Conservation (phyloP, 2,329 filamentous ascomycete species). For the Conoideocrella luteorostrata region DNA sequence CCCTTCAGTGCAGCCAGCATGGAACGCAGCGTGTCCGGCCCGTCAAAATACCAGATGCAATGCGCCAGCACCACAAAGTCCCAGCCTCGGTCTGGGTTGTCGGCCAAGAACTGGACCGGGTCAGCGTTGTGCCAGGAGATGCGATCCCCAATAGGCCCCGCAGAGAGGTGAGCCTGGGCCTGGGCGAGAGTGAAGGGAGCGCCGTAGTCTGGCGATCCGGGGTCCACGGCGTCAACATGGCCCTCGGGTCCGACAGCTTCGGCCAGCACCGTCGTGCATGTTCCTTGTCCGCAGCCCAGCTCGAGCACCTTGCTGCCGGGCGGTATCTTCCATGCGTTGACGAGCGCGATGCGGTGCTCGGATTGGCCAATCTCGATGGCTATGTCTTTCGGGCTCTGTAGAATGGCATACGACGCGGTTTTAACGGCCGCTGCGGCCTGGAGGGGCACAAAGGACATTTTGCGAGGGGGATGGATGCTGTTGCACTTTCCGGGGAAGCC, state of each 20-base stretch:
- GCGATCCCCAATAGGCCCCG: too few relatives aligned
- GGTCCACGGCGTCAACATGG: conserved; percentile 45
- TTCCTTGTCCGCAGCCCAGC: conserved; percentile 54
- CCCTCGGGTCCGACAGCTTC: conserved; percentile 36
- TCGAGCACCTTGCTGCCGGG: conserved; percentile 43
- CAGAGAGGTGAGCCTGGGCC: too few relatives aligned
- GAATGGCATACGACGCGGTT: conserved; percentile 8
- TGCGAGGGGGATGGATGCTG: background rate
- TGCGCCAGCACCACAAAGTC: too few relatives aligned
- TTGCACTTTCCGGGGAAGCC: too few relatives aligned
- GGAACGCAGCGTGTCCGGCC: too few relatives aligned
- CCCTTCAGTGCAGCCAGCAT: too few relatives aligned
- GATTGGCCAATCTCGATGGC: conserved; percentile 19
- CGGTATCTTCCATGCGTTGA: conserved; percentile 28
- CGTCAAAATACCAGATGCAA: too few relatives aligned
- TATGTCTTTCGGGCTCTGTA: conserved; percentile 5
- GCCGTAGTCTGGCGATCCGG: conserved; percentile 42
- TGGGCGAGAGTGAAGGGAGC: conserved; percentile 44
- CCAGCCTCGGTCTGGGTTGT: too few relatives aligned
- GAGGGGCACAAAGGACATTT: background rate
- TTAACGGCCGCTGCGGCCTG: background rate
- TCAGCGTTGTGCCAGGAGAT: too few relatives aligned
- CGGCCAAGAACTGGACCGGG: too few relatives aligned
- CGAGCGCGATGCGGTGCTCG: conserved; percentile 29
- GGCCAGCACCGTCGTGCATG: conserved; percentile 48